These are phyloP conservation scores for Sphagnum contortum DNA, from an alignment of 225 moss, liverwort and hornwort genomes.

Conservation along the genomic window DNA sequence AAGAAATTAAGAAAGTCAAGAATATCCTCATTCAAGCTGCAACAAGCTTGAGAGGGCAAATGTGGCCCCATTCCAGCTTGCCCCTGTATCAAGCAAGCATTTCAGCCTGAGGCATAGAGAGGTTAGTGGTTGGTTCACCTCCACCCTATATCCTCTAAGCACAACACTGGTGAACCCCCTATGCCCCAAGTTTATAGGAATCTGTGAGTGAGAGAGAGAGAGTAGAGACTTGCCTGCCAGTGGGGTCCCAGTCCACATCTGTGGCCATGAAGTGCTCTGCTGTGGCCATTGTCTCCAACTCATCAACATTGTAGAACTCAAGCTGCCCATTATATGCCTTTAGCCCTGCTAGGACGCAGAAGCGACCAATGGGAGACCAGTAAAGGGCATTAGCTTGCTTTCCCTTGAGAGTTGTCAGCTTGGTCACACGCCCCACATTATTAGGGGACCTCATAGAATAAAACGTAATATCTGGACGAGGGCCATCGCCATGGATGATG, in stretches of 20 bases:
- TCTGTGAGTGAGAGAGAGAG: not conserved
- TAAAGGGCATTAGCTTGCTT: constrained; percentile 97
- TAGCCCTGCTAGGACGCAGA: constrained; percentile 85
- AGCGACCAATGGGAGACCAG: constrained; percentile 96
- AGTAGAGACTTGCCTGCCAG: constrained; percentile 77
- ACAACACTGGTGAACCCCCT: too few relatives aligned
- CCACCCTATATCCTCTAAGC: too few relatives aligned
- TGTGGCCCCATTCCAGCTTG: too few relatives aligned
- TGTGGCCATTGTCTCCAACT: constrained; percentile 96
- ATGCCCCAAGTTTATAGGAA: too few relatives aligned
- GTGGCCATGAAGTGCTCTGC: constrained; percentile 99
- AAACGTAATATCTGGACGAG: constrained; percentile 88
- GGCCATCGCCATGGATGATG: constrained; percentile 98
- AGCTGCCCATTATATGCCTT: constrained; percentile 99
- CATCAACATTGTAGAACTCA: constrained; percentile 97
- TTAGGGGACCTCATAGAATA: constrained; percentile 90
- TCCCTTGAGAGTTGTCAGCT: constrained; percentile 85
- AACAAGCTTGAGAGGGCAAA: too few relatives aligned
- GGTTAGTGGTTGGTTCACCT: too few relatives aligned
- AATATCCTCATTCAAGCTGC: too few relatives aligned
- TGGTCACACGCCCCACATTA: constrained; percentile 81
- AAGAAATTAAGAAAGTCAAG: too few relatives aligned
- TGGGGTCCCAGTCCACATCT: constrained; percentile 99
- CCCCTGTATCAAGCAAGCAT: too few relatives aligned
- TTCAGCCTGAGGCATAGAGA: too few relatives aligned